Evolutionary conservation across 129 eudicot genomes (phyloP).

Genomic region (Arctium minus): DNA sequence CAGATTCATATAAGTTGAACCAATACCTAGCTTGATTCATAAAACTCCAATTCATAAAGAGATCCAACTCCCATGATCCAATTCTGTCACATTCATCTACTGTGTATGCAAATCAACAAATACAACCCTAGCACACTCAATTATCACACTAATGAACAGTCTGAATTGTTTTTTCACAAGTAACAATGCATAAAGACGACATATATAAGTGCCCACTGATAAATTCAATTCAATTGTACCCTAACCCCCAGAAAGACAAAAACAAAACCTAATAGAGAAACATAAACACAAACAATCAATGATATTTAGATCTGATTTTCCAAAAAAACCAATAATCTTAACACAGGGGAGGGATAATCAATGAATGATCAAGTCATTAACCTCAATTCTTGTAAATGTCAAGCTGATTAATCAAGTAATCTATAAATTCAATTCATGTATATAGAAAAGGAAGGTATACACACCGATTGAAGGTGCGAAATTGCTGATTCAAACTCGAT

Average conservation of each 20-base stretch:
- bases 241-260: neutral
- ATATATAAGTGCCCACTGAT: neutral
- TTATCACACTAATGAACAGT: neutral
- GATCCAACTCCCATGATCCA: neutral
- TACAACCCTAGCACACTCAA: neutral
- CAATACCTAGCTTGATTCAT: neutral
- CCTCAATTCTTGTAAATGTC: conserved; percentile 7
- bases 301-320: conserved; percentile 14
- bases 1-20: neutral
- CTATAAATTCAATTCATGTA: neutral
- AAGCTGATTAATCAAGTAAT: conserved; percentile 4
- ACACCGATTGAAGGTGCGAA: conserved; percentile 18
- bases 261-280: neutral
- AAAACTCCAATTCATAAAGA: neutral
- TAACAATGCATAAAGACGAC: neutral
- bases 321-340: neutral
- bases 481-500: conserved; percentile 13
- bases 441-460: neutral
- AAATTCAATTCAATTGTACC: neutral
- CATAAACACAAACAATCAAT: neutral
- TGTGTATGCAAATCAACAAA: neutral
- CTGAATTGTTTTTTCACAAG: neutral
- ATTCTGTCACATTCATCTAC: neutral
- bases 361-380: conserved; percentile 5
- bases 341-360: neutral